These are phyloP conservation scores for Dictyostelium purpureum DNA, from an alignment of 78 protist species.

Conservation along the genomic window DNA sequence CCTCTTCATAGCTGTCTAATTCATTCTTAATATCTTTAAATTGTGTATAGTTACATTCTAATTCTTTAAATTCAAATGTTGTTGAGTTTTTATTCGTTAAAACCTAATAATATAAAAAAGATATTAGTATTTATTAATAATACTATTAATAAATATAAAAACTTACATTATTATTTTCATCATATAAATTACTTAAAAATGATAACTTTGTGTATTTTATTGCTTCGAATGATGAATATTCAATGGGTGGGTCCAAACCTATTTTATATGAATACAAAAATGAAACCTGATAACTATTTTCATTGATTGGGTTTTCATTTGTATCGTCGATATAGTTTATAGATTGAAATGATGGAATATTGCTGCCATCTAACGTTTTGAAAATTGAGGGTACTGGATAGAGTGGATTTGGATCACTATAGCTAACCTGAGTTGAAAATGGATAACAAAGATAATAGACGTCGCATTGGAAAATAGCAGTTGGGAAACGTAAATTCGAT, in stretches of 20 bases:
- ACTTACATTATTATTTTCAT: background rate
- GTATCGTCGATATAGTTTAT: background rate
- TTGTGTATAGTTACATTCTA: background rate
- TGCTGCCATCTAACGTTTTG: background rate
- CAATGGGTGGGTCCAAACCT: background rate
- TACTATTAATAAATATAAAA: too few species aligned
- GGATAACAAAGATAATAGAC: background rate
- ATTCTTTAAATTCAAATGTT: too few species aligned
- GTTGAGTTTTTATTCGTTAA: too few species aligned
- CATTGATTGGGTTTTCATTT: background rate
- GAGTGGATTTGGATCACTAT: slow-evolving; percentile 1
- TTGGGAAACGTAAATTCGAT: too few species aligned
- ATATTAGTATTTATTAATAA: too few species aligned
- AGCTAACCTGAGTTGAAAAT: background rate
- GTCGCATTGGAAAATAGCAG: background rate
- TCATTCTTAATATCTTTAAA: background rate
- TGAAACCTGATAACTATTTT: background rate
- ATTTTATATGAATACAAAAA: background rate
- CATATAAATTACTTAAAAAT: background rate
- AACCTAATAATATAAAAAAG: too few species aligned
- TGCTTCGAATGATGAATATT: background rate
- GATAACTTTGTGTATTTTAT: background rate
- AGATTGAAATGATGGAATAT: background rate
- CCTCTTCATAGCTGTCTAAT: background rate
- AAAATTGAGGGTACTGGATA: slow-evolving; percentile 37